Base-by-base conservation (phyloP, 2,329 filamentous ascomycete genomes). In the Xylariaceae sp. region DNA sequence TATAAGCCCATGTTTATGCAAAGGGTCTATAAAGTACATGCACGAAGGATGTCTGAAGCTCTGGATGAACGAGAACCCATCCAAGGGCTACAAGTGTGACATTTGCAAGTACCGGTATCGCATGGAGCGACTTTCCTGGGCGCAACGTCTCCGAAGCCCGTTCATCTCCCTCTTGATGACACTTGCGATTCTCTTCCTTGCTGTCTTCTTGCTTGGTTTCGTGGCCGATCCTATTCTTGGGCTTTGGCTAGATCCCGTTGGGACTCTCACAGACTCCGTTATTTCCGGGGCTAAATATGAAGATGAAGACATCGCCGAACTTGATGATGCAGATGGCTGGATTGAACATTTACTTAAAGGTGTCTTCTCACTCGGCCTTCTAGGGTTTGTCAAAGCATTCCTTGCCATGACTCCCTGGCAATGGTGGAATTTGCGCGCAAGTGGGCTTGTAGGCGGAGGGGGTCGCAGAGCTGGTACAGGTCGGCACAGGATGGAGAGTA, bases 161-260 rank as follows among this genome's bases (percentile, higher is more conserved):
- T 73, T 82, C 57, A 79, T 88, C 3, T 88, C 95, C 69, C 76
- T 90, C 35, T 71, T 76, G 1, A 77, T 97, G 66, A 97, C 93
- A 0, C 66, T 90, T 2, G 53, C 80, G 17, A 88, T 96, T 63
- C 82, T 97, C 64, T 59, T 91, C 41, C 62, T 86, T 49, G 82
- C 87, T 55, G 81, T 96, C 30, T 97, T 96, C 69, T 45, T 90
- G 0, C 84, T 97, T 58, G 94, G 94, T 48, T 97, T 97, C 69
- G 76, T 97, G 65, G 93, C 92, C 61, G 92, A 97, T 73, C 92
- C 92, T 1, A 90, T 97, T 61, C 88, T 97, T 73, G 90, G 92
- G 67, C 77, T 96, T 34, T 96, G 93, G 78, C 76, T 93, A 57
- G 91, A 96, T 69, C 92, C 92, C 0, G 75, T 85, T 58, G 84